These are phyloP conservation scores for Fraxinus velutina DNA, from an alignment of 305 asterid genomes.

Conservation along the genomic window DNA sequence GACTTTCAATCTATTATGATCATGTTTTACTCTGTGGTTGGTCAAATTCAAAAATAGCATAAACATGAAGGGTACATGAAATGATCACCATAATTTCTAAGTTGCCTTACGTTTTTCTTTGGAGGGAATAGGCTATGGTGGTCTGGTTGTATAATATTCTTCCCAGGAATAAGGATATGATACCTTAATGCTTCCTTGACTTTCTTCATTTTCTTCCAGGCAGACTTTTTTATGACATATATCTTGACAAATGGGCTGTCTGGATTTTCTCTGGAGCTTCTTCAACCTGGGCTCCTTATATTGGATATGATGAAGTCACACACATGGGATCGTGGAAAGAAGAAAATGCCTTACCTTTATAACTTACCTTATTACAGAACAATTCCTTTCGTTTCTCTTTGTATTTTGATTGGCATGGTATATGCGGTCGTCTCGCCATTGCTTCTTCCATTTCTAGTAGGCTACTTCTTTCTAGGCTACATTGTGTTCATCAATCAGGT, in stretches of 20 bases:
- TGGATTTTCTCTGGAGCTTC: conserved; percentile 87
- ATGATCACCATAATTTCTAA: background rate
- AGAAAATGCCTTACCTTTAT: conserved; percentile 64
- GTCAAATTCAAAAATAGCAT: background rate
- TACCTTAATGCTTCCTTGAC: background rate
- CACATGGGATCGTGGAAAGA: conserved; percentile 65
- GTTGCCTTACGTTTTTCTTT: background rate
- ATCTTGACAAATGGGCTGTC: conserved; percentile 80
- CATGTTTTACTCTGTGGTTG: conserved; percentile 1
- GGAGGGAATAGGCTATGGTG: background rate
- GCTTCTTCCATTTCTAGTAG: conserved; percentile 79
- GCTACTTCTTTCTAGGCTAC: conserved; percentile 84
- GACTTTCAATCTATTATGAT: background rate
- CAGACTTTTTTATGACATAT: conserved; percentile 85
- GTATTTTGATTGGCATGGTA: conserved; percentile 81
- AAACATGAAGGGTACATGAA: background rate
- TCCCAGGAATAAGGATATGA: background rate
- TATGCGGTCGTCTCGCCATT: conserved; percentile 89
- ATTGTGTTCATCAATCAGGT: conserved; percentile 87
- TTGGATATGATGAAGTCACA: conserved; percentile 72
- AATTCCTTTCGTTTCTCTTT: conserved; percentile 68
- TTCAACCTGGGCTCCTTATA: conserved; percentile 83
- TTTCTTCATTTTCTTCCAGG: conserved; percentile 39
- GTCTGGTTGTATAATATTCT: background rate
- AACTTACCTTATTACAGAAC: conserved; percentile 74